Base-by-base conservation (phyloP, 1,284 basidiomycete genomes). In the Pseudozyma tsukubaensis region DNA sequence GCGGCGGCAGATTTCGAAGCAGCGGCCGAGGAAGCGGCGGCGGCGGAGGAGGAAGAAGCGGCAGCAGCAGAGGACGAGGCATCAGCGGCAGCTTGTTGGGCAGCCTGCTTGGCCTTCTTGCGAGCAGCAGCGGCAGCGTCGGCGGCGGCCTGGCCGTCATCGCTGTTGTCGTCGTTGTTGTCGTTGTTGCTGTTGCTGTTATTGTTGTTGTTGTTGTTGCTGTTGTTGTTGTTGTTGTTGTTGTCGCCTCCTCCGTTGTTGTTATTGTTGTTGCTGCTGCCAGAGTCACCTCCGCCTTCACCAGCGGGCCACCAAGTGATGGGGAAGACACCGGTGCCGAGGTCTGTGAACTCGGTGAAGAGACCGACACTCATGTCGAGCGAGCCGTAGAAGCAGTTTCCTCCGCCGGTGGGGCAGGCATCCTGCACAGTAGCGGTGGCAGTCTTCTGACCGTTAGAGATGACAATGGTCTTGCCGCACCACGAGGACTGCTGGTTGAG, bases 321-420 rank as follows among this genome's bases (percentile, higher is more conserved):
- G 43, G 72, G 61, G 60, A 82, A 80, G 51, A 63, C 60, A 56
- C 67, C 67, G 3, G 65, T 73, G 40, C 80, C 80, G 14, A 79
- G 56, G 19, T 43, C 57, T 13, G 66, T 48, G 47, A 82, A 82
- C 14, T 72, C 62, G 53, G 77, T 65, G 63, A 82, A 82, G 42
- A 82, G 69, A 39, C 77, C 74, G 39, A 66, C 64, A 50, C 78
- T 78, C 78, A 82, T 80, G 57, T 82, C 80, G 36, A 81, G 65
- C 4, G 78, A 66, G 16, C 79, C 79, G 42, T 76, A 73, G 36
- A 59, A 73, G 59, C 79, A 81, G 62, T 77, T 76, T 60, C 68
- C 67, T 45, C 61, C 68, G 24, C 64, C 55, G n/a, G 78, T 80
- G 8, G 80, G 80, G 59, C 80, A 81, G 40, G 80, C 80, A 47